Base-by-base conservation (phyloP, 768 basidiomycete genomes). In the Termitomyces sp. region DNA sequence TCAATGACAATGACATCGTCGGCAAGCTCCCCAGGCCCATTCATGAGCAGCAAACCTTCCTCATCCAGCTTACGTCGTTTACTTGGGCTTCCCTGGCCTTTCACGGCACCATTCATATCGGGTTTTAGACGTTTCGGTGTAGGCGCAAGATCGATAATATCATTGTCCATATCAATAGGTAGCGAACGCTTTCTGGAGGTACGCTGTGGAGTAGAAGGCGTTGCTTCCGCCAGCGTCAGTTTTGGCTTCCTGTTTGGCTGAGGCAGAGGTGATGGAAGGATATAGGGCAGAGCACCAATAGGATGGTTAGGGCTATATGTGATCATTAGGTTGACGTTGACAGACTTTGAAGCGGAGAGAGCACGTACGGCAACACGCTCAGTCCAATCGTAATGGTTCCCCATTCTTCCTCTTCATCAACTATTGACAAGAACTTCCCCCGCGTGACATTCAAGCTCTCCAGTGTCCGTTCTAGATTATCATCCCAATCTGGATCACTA, bases 401-500 rank as follows among this genome's bases (percentile, higher is more conserved):
- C 70, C 76, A 80, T 57, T 85, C 86, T 5, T 83, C 90, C 31
- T 95, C 92, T 64, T 97, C 94, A 68, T 98, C 94, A 4, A 86
- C 86, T 34, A 98, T 88, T 5, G 86, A 85, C 66, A 98, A 66
- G 74, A 97, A 96, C 73, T 87, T 94, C 42, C 95, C 94, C 55
- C 87, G 74, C 0, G 80, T 83, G 32, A 96, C 84, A 47, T 83
- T 88, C 55, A 98, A 66, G 62, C 91, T 90, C 61, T 85, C 89
- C 62, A 99, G 68, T 47, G 92, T 93, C 59, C 88, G 79, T 2
- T 82, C 87, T 59, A 82, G 68, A 64, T 98, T 98, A 64, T 98
- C 95, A 46, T 92, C 88, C 80, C 90, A 96, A 67, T 98, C 96
- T 7, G 93, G 92, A 65, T 98, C 97, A 61, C 85, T 88, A 55